Base-by-base conservation (phyloP, 768 basidiomycete genomes). In the Tephrocybe sp. region DNA sequence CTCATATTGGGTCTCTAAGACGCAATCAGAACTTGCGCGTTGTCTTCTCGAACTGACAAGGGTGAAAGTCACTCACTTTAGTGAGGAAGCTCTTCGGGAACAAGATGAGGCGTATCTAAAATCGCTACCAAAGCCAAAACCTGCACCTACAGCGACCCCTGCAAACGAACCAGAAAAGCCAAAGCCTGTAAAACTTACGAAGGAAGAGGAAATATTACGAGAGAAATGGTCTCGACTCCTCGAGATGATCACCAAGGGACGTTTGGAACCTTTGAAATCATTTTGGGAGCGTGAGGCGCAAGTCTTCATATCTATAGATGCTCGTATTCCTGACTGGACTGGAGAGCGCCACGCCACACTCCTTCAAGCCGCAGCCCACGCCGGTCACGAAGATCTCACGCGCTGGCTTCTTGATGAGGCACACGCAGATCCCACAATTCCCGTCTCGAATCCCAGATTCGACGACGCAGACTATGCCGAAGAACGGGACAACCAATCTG, bases 51-150 rank as follows among this genome's bases (percentile, higher is more conserved):
- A 98, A 63, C 78, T 99, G 34, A 87, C 86, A 0, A 80, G 82
- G 21, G 84, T 84, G 59, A 97, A 97, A 67, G 70, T 86, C 2
- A 87, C 95, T 0, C 87, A 91, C 58, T 73, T 94, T 19, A 91
- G 94, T 0, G 91, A 93, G 63, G 88, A 90, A 5, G 84, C 78
- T 1, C 82, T 99, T 18, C 82, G 78, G 21, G 84, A 77, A 8
- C 88, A 93, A 57, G 97, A 99, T 62, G 91, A 94, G 56, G 88
- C 85, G 0, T 93, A 90, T 63, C 78, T 95, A 18, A 86, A 91
- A 1, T 93, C 93, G 0, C 78, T 95, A 11, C 93, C 92, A 2
- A 90, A 90, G 63, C 84, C 90, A 1, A 91, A 80, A 62, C 70
- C 74, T 1, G 65, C 63, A 8, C 49, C 71, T 1, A 52, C 65